Evolutionary conservation across 148 eudicot genomes (phyloP).

Genomic region (Amaranthus hypochondriacus): DNA sequence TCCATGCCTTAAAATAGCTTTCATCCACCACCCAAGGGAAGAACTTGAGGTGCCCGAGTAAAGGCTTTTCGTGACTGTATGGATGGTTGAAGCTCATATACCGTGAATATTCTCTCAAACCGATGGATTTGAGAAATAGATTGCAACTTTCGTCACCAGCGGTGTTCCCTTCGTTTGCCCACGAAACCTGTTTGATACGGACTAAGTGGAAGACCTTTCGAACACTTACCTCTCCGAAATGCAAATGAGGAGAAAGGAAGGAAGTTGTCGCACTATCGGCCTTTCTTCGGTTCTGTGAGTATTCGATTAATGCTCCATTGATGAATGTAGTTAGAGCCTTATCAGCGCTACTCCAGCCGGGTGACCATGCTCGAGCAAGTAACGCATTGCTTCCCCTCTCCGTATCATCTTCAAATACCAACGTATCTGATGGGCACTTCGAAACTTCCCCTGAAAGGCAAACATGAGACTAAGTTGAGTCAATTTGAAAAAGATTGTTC

Average conservation of each 20-base stretch:
- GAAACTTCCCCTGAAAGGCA: conserved; percentile 63
- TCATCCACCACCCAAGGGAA: conserved; percentile 96
- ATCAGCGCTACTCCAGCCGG: conserved; percentile 95
- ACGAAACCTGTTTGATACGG: conserved; percentile 76
- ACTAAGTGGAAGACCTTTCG: conserved; percentile 83
- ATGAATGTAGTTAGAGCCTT: conserved; percentile 79
- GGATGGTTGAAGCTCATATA: conserved; percentile 97
- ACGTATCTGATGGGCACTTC: conserved; percentile 58
- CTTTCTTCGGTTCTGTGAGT: conserved; percentile 78
- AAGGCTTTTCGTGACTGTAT: conserved; percentile 84
- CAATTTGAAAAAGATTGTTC: too few species aligned
- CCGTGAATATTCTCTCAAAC: conserved; percentile 91
- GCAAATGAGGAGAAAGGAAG: conserved; percentile 92
- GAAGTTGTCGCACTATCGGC: conserved; percentile 98
- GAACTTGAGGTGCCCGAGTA: conserved; percentile 82
- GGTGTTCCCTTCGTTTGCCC: conserved; percentile 89
- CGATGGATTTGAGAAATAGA: conserved; percentile 89
- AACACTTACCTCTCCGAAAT: conserved; percentile 93
- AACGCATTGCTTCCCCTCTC: conserved; percentile 97
- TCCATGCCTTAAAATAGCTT: conserved; percentile 84
- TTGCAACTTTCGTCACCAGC: conserved; percentile 93
- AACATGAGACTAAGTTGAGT: background rate
- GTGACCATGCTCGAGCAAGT: conserved; percentile 99
- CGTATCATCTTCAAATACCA: conserved; percentile 76
- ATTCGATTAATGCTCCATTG: conserved; percentile 79